phyloP scores from a whole-genome alignment of 495 filamentous ascomycete species.

The Penicillium alfredii region DNA sequence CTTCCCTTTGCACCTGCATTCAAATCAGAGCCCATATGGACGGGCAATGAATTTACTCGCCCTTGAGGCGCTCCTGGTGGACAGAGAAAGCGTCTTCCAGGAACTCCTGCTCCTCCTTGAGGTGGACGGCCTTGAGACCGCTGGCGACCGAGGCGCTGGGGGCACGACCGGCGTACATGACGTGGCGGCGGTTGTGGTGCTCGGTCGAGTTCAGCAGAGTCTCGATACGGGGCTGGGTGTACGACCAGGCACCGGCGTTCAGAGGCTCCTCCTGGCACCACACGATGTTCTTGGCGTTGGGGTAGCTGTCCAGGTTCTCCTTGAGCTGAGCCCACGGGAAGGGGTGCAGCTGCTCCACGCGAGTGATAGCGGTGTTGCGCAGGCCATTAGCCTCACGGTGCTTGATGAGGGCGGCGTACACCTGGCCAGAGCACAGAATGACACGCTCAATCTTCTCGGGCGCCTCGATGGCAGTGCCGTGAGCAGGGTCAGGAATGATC shows the following conservation, averaged over 20 bases:
- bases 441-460: constrained; percentile 87
- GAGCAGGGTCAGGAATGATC: constrained; percentile 86
- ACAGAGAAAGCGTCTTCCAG: constrained; percentile 68
- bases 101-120: constrained; percentile 91
- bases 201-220: constrained; percentile 86
- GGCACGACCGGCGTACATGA: constrained; percentile 91
- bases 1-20: too few relatives aligned
- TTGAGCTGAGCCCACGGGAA: constrained; percentile 97
- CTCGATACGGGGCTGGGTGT: constrained; percentile 92
- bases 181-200: constrained; percentile 87
- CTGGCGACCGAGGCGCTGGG: constrained; percentile 90
- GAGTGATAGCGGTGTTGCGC: constrained; percentile 85
- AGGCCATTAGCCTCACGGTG: constrained; percentile 78
- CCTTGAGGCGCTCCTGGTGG: constrained; percentile 53
- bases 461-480: constrained; percentile 66
- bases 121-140: constrained; percentile 78
- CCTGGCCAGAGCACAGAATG: constrained; percentile 90
- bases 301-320: constrained; percentile 93
- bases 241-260: constrained; percentile 93
- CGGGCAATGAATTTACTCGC: constrained; percentile 36
- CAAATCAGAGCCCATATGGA: constrained; percentile 5
- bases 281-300: constrained; percentile 93
- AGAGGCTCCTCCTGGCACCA: constrained; percentile 97
- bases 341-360: constrained; percentile 94
- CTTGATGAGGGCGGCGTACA: constrained; percentile 85